Base-by-base conservation (phyloP, 108 stramenopile species). In the Cyclotella cryptica region DNA sequence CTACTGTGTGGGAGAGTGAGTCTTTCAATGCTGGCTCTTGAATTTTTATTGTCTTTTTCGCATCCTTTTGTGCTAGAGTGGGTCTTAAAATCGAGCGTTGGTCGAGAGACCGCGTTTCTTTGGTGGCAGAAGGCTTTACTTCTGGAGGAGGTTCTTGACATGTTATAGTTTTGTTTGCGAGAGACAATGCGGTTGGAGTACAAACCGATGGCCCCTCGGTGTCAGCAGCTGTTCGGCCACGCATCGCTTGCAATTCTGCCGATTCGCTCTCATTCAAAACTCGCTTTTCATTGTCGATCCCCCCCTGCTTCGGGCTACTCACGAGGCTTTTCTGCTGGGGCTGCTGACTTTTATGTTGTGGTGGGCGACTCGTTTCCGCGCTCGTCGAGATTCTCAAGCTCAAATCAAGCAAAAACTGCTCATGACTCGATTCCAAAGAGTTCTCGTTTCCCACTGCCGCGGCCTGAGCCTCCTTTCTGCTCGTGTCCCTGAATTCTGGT, bases 1-100 rank as follows among this genome's bases (percentile, higher is more conserved):
- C 64, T 12, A 65, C 44, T 0, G 64, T 65, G 64, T 65, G 10
- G 44, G 64, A 65, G 4, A 65, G 19, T n/a, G 64, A 65, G 64
- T 65, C 64, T 57, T 7, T 49, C 15, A n/a, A 3, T 49, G 15
- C 47, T 9, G 47, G 47, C 47, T 17, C 6, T n/a, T 49, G 6
- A n/a, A n/a, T 49, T 17, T 49, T 49, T 49, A 49, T 49, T 49
- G n/a, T 49, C 3, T 49, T 49, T 7, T 49, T n/a, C 47, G 18
- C 47, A n/a, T 49, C n/a, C 47, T n/a, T 49, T 49, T 17, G 47
- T n/a, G 47, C 6, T 35, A 35, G 35, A 35, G 35, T 5, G 35
- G 35, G 35, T 35, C 2, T 35, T 35, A 35, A 2, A 35, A 35
- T 2, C 6, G 35, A 35, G 2, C 35, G 35, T 35, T 35, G 35